A percentile compares a stretch with the other conserved stretches of the same genome.
These are phyloP conservation scores for Xylariaceae sp. DNA, from an alignment of 2,329 filamentous ascomycete species.

Conservation along the genomic window DNA sequence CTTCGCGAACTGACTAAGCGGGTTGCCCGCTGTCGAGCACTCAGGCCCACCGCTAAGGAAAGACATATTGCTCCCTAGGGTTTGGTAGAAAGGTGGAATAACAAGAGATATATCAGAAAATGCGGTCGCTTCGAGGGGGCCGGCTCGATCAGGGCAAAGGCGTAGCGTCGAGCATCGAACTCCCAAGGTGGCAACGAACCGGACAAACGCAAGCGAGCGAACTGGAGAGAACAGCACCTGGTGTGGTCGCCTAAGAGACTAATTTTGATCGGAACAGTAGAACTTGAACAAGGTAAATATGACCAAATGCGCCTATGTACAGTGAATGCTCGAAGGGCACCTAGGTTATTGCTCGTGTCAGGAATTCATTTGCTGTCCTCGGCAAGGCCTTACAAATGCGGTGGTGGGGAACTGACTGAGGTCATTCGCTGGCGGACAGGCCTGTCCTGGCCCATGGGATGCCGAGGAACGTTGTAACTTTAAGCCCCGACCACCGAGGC, in stretches of 20 bases:
- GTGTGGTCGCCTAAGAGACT: no score
- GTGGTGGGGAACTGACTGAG: background rate
- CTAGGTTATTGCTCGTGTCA: background rate
- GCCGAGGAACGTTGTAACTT: constrained; percentile 20
- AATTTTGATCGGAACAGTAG: no score
- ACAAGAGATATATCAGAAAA: background rate
- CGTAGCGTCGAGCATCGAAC: constrained; percentile 2
- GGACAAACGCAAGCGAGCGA: no score
- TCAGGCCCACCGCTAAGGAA: constrained; percentile 88
- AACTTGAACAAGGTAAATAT: no score
- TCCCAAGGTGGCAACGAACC: background rate
- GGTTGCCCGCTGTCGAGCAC: constrained; percentile 95
- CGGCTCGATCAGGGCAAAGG: background rate
- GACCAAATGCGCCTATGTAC: no score
- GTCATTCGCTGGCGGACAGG: background rate
- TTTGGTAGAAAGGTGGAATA: constrained; percentile 16
- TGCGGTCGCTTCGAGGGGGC: background rate
- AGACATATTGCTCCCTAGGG: constrained; percentile 68
- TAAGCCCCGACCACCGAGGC: constrained; percentile 8
- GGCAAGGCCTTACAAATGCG: constrained; percentile 22
- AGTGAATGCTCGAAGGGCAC: background rate
- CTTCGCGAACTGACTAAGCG: constrained; percentile 96
- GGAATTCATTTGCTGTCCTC: background rate
- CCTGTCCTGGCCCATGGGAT: background rate
- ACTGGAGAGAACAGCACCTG: no score